Base-by-base conservation (phyloP, 2,329 filamentous ascomycete species). In the Fonsecaea erecta region DNA sequence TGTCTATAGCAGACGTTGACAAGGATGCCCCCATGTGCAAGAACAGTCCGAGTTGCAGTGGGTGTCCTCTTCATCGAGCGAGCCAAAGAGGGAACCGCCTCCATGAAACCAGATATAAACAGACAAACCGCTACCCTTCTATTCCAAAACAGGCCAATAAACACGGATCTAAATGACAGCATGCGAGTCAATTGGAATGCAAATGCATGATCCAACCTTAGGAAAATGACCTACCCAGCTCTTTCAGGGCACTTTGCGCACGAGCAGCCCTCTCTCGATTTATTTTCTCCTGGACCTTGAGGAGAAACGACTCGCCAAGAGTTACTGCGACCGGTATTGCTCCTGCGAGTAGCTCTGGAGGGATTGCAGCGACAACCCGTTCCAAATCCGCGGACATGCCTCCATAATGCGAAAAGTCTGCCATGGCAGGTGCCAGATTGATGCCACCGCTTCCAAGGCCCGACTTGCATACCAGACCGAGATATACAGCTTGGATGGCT, bases 1-100 rank as follows among this genome's bases (percentile, higher is more conserved):
- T 51, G 46, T 51, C 46, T 21, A n/a, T 51, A 51, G n/a, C 46
- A 51, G 26, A 51, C 14, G 46, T 51, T 51, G 46, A 51, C 46
- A 9, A 51, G n/a, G 9, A 28, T 24, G 14, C 21, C 26, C 12
- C 7, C 26, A 30, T 30, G 3, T 30, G 3, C 28, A 30, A 30
- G 28, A 8, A 30, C 28, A 8, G 8, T 30, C 28, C 14, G 46
- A 14, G 46, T 28, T n/a, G n/a, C 46, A 51, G 7, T 21, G 18
- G 18, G 46, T n/a, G 46, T 51, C 16, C 46, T 51, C 46, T 21
- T n/a, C 26, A 8, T 21, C 18, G 18, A 51, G 46, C 9, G 46
- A 51, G 46, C 46, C 46, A 28, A 51, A 51, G 26, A 51, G 46
- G n/a, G 24, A 51, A 4, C 46, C 46, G n/a, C 46, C 46, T 21